phyloP scores from a whole-genome alignment of 371 early-diverging fungal genomes.

The Gilbertella persicaria region DNA sequence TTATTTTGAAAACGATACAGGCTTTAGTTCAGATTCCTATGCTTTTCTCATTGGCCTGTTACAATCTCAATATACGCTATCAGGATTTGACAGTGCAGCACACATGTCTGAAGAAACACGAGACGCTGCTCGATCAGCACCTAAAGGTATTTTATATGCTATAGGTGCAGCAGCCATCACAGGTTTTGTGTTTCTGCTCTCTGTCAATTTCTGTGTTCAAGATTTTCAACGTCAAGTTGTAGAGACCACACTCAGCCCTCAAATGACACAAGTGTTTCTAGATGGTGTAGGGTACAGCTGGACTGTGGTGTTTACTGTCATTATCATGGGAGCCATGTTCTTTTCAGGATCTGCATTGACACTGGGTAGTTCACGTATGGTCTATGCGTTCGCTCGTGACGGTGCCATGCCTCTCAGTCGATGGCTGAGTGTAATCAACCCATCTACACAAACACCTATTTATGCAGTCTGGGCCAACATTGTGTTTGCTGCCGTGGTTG shows the following conservation, averaged over 20 bases:
- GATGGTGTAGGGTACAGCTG: slow-evolving; percentile 55
- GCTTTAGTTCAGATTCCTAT: slow-evolving; percentile 32
- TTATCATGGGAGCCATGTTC: slow-evolving; percentile 61
- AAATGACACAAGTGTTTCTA: slow-evolving; percentile 52
- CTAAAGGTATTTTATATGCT: slow-evolving; percentile 59
- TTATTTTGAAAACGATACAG: slow-evolving; percentile 42
- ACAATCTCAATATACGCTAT: slow-evolving; percentile 54
- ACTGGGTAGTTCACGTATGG: slow-evolving; percentile 65
- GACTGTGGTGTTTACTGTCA: slow-evolving; percentile 53
- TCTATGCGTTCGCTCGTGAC: slow-evolving; percentile 76
- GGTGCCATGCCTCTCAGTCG: slow-evolving; percentile 64
- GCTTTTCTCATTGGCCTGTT: slow-evolving; percentile 43
- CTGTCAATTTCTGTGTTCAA: slow-evolving; percentile 47
- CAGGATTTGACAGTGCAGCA: slow-evolving; percentile 71
- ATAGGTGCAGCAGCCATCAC: slow-evolving; percentile 49
- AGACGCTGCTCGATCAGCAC: slow-evolving; percentile 60
- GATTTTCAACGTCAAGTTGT: slow-evolving; percentile 49
- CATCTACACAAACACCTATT: slow-evolving; percentile 31
- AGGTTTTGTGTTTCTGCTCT: slow-evolving; percentile 49
- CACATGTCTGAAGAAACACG: slow-evolving; percentile 76
- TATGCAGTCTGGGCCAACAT: slow-evolving; percentile 44
- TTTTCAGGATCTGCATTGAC: slow-evolving; percentile 58
- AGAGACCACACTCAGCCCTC: slow-evolving; percentile 35
- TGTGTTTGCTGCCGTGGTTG: slow-evolving; percentile 40
- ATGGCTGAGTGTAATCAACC: slow-evolving; percentile 43